phyloP scores from a whole-genome alignment of 768 basidiomycete genomes.

The Roridomyces roridus region DNA sequence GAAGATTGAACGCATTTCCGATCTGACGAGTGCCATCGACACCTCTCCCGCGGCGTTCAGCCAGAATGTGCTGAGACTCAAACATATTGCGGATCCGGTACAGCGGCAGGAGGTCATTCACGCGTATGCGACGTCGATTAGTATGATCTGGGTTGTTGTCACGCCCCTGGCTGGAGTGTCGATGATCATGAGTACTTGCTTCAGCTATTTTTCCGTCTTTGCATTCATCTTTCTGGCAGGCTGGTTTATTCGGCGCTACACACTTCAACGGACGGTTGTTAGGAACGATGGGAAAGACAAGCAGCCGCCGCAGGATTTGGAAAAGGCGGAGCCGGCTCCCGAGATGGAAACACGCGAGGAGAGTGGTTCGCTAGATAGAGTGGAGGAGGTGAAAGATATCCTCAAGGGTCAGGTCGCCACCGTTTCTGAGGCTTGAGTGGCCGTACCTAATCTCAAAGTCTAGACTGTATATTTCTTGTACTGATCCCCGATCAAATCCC shows the following conservation, averaged over 20 bases:
- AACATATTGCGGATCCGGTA: constrained; percentile 54
- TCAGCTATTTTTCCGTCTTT: constrained; percentile 2
- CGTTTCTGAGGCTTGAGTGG: too few species aligned
- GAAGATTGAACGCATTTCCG: constrained; percentile 45
- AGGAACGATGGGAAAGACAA: constrained; percentile 33
- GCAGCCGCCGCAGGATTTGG: constrained; percentile 32
- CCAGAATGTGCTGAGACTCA: constrained; percentile 51
- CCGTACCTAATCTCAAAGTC: too few species aligned
- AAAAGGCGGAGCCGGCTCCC: constrained; percentile 27
- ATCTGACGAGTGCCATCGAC: constrained; percentile 39
- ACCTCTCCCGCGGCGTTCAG: constrained; percentile 50
- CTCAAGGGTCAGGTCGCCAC: too few species aligned
- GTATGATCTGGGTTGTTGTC: constrained; percentile 68
- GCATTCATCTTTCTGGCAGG: constrained; percentile 38
- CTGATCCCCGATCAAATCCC: too few species aligned
- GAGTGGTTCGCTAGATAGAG: constrained; percentile 5
- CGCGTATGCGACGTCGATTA: constrained; percentile 68
- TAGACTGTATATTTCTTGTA: too few species aligned
- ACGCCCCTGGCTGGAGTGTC: constrained; percentile 61
- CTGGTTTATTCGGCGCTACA: constrained; percentile 64
- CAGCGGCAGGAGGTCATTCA: constrained; percentile 58
- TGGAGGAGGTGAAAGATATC: background rate
- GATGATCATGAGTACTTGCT: constrained; percentile 38
- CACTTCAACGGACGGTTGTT: constrained; percentile 57
- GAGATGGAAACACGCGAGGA: constrained; percentile 15